These are phyloP conservation scores for Aspergillus hortae DNA, from an alignment of 2,329 filamentous ascomycete genomes.

Conservation along the genomic window DNA sequence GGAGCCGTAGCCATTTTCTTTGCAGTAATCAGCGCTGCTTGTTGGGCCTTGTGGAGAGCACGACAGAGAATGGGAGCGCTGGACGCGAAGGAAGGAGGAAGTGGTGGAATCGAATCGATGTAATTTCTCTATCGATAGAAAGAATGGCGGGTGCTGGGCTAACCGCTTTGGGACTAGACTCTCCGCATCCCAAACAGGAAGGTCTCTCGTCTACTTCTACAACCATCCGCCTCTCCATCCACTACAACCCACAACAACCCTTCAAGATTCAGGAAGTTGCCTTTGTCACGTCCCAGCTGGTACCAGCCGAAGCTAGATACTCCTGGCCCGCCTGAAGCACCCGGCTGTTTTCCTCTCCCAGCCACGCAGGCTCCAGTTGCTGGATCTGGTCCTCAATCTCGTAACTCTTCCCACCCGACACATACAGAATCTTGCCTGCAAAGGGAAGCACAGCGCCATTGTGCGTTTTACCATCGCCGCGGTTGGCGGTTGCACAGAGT, in stretches of 20 bases:
- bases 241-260: not conserved
- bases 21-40: not conserved
- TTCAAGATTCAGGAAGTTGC: not conserved
- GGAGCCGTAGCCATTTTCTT: conserved; percentile 12
- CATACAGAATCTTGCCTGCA: conserved; percentile 21
- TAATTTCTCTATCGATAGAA: too few relatives aligned
- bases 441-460: conserved; percentile 15
- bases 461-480: conserved; percentile 7
- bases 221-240: not conserved
- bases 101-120: too few relatives aligned
- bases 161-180: not conserved
- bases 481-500: conserved; percentile 19
- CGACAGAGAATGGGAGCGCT: too few relatives aligned
- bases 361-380: conserved; percentile 19
- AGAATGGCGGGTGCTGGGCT: not conserved
- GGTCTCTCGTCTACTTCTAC: too few relatives aligned
- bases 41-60: too few relatives aligned
- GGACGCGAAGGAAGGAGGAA: too few relatives aligned
- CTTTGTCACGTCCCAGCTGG: not conserved
- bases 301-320: not conserved
- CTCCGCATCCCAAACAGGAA: not conserved
- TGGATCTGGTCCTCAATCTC: conserved; percentile 23
- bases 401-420: conserved; percentile 20
- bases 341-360: conserved; percentile 33
- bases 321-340: not conserved